Base-by-base conservation (phyloP, 139 green algal species). In the Chlamydomonas applanata region DNA sequence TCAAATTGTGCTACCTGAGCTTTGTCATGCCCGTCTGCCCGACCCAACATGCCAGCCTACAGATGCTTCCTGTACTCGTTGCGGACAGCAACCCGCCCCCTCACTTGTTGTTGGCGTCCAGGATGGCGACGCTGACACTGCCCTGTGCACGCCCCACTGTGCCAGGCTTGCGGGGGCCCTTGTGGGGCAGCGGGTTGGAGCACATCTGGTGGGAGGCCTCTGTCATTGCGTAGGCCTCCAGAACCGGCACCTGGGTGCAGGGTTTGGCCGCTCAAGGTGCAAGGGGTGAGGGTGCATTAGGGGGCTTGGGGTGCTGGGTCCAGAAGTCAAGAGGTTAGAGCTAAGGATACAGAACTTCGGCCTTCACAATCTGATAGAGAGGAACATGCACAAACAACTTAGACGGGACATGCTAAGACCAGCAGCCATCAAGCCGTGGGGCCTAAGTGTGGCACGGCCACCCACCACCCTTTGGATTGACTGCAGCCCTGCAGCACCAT, bases 151-250 rank as follows among this genome's bases (percentile, higher is more conserved):
- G 62, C 29, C 85, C 88, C 32, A 92, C 88, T 0, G 77, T 88
- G 59, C 87, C 89, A 0, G 87, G 73, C 74, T 89, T 89, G 73
- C 82, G 85, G 0, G 80, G 76, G 2, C 89, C 87, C 16, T 86
- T 35, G 63, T 88, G 82, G n/a, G 89, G 87, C 73, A 97, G 80
- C 2, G 90, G 91, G 79, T 95, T 96, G 72, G 76, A 86, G 5
- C 80, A 93, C 91, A 95, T 96, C 81, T 94, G 92, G 82, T 96
- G 92, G 59, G 66, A 84, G 4, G 92, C 93, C 80, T 97, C 93
- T 7, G 91, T 96, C 93, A 97, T 97, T 0, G 91, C 89, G 75
- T 97, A 97, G 0, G 92, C 88, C 83, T 97, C 93, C 30, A 97
- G 81, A 20, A 97, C 92, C 4, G 93, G 93, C 19, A 85, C 87